Evolutionary conservation across 2,329 filamentous ascomycete species (phyloP).

Genomic region (Fusarium multiceps): DNA sequence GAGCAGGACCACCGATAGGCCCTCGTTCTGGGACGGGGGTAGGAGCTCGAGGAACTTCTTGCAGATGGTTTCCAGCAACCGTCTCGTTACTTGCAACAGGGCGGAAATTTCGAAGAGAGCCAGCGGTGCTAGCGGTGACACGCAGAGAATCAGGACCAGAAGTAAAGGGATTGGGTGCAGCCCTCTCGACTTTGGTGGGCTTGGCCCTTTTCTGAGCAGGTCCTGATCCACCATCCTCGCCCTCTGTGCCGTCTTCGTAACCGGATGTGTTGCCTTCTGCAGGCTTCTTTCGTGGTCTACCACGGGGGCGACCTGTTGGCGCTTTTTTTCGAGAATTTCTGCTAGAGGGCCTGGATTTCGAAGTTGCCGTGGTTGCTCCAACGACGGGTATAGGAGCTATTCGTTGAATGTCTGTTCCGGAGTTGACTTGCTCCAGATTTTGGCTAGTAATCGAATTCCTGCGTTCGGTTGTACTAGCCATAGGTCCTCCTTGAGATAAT

Average conservation of each 20-base stretch:
- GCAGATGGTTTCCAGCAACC: slow-evolving; percentile 64
- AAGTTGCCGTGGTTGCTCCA: slow-evolving; percentile 36
- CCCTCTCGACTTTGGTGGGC: slow-evolving; percentile 76
- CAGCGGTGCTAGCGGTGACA: slow-evolving; percentile 90
- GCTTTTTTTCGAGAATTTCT: slow-evolving; percentile 63
- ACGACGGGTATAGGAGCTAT: slow-evolving; percentile 52
- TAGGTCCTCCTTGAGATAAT: slow-evolving; percentile 50
- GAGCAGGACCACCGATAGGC: slow-evolving; percentile 47
- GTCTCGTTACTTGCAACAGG: slow-evolving; percentile 69
- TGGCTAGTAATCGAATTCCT: slow-evolving; percentile 46
- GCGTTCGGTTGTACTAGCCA: slow-evolving; percentile 30
- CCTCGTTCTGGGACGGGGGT: slow-evolving; percentile 74
- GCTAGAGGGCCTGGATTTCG: slow-evolving; percentile 66
- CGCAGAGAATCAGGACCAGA: slow-evolving; percentile 81
- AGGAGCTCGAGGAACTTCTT: slow-evolving; percentile 79
- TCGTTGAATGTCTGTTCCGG: slow-evolving; percentile 48
- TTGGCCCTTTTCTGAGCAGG: slow-evolving; percentile 77
- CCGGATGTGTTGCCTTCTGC: slow-evolving; percentile 76
- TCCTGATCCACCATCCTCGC: slow-evolving; percentile 61
- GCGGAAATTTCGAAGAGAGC: slow-evolving; percentile 85
- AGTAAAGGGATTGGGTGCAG: slow-evolving; percentile 78
- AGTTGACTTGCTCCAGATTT: slow-evolving; percentile 27
- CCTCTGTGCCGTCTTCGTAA: slow-evolving; percentile 74
- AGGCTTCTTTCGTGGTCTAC: slow-evolving; percentile 66
- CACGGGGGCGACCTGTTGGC: slow-evolving; percentile 66